Evolutionary conservation across 2,329 filamentous ascomycete species (phyloP), one percentile per base, ranked within the genome.

Genomic region (Fusarium sororula): DNA sequence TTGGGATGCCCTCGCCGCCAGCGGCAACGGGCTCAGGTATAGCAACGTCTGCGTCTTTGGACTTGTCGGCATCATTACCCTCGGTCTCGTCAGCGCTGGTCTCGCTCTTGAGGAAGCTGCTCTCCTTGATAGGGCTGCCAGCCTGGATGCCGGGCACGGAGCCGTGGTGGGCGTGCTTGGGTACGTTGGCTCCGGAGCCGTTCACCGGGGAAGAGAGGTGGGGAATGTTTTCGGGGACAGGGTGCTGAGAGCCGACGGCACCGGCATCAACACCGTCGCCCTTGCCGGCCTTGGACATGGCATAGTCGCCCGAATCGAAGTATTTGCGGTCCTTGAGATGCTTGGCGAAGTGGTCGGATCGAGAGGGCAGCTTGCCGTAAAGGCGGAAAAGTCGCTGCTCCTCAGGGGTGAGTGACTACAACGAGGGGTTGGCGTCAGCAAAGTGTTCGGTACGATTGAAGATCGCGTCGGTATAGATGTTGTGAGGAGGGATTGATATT

Each of bases 311-410:
- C 69, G 93, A 96, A 87, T 98, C 95, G 84, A 98, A 98, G 87
- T 98, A 98, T 87, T 97, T 99, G 87, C 96, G 95, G 84, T 98
- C 96, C 90, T 98, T 98, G 82, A 98, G 90, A 83, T 98, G 97
- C 88, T 98, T 98, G 88, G 97, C 95, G 79, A 98, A 92, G 80
- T 98, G 90, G 84, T 98, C 96, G 83, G 95, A 97, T 84, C 96
- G 96, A 84, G 93, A 97, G 75, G 96, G 96, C 70, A 98, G 92
- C 86, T 98, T 98, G 85, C 96, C 96, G 84, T 99, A 99, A 75
- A 98, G 92, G 76, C 95, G 93, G 89, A 98, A 96, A 81, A 98
- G 92, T 74, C 94, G 94, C 85, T 98, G 95, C 88, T 99, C 96
- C 80, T 99, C 96, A 71, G 95, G 92, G 62, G 93, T 93, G 84